Evolutionary conservation across 1,284 basidiomycete genomes (phyloP), one percentile per base, ranked within the genome.

Genomic region (Cryptococcus sp.): DNA sequence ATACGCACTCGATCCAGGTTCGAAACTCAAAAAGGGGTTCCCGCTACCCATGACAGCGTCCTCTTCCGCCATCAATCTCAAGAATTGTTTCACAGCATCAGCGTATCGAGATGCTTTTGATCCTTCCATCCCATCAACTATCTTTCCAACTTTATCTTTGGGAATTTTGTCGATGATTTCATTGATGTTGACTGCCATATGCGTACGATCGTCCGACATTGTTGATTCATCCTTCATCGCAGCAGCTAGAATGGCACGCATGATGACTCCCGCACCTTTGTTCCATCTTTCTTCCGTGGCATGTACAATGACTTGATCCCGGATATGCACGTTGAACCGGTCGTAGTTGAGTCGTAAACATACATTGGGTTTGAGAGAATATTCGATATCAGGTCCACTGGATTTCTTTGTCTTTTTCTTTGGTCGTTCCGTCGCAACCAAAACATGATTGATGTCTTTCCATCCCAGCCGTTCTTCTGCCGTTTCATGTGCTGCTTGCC

Each of bases 291-390:
- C 87, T 55, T 80, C 78, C 0, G 83, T 87, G 11, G 87, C 85
- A 45, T 79, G 78, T 57, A 85, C 83, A 49, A 94, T 82, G 46
- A 94, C 78, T 71, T 86, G 81, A 73, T 96, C 93, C 32, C 94
- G 86, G 46, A 97, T 84, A 62, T 90, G 85, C 31, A 92, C 79
- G 61, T 89, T 85, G 74, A 93, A 94, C 60, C 84, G 86, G 61
- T 93, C 87, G 66, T 85, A 87, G 74, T 96, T 92, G 49, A 97
- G 81, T 43, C 71, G 60, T 28, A 76, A 50, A 21, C 47, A 37
- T 19, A 58, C 52, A 42, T 61, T 55, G 32, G 59, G 54, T 56
- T 59, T 53, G 32, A 69, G 57, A 34, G 53, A 60, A 46, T 60
- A 66, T 28, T 62, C 61, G 41, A 50, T 55, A 46, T 61, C 56